Base-by-base conservation (phyloP, 2,329 filamentous ascomycete species). In the Aspergillus cejpii region DNA sequence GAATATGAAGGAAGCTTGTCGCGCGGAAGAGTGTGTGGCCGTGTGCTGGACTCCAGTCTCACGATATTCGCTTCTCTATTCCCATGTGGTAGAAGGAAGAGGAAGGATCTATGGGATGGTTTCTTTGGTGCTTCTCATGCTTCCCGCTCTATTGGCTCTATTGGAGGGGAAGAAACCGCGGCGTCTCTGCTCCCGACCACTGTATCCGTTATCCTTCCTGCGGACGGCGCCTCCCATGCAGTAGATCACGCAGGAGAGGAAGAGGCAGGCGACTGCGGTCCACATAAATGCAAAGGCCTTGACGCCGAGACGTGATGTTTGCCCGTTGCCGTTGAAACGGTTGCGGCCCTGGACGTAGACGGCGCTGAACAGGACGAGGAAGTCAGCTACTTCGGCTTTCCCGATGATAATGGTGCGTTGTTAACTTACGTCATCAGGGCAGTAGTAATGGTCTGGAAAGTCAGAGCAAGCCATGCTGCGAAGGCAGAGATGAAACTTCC, bases 271-370 rank as follows among this genome's bases (percentile, higher is more conserved):
- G 20, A 76, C 67, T 1, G 79, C 68, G 2, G 75, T 73, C 80
- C 80, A 83, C 61, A 80, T 78, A 64, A 83, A 83, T 17, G 66
- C 80, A 59, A 78, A 79, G 19, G 77, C 74, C 57, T 81, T 78
- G 40, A 65, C 61, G 37, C 80, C 80, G 31, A 83, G 65, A n/a
- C 58, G 58, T 17, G 80, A 69, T 15, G 56, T 51, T 41, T 75
- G 71, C 44, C 70, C 71, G 52, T 73, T 73, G 45, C 55, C 54
- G 37, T 68, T 72, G 70, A 83, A 82, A 34, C 67, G 65, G 55
- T 79, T 60, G 51, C 79, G 78, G 26, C 74, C 80, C 53, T 75
- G 66, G 44, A 83, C 75, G 47, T 72, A 77, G 65, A 78, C 80
- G 34, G 78, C 77, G 43, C 80, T 83, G 52, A n/a, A n/a, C n/a